Conservation (phyloP, 352 stramenopile genomes). For the Pythium grandisporangium region DNA sequence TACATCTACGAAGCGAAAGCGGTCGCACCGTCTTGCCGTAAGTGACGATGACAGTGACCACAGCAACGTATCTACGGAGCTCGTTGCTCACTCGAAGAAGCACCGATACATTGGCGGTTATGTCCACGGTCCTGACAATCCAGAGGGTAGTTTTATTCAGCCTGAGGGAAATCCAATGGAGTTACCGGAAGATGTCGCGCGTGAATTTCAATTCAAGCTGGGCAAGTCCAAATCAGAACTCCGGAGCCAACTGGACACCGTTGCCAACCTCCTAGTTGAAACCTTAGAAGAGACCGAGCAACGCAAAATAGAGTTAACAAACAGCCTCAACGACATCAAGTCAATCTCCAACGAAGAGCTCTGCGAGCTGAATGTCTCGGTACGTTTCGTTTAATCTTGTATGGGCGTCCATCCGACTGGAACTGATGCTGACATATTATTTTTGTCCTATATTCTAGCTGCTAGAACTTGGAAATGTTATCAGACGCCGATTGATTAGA, state of each 20-base stretch:
- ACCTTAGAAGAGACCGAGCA: conserved; percentile 35
- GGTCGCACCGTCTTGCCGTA: conserved; percentile 22
- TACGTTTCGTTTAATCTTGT: conserved; percentile 2
- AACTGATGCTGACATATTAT: too few species aligned
- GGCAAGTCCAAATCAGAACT: conserved; percentile 30
- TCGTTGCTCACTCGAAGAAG: too few species aligned
- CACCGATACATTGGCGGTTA: conserved; percentile 69
- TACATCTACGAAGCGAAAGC: conserved; percentile 9
- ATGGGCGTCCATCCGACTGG: background rate
- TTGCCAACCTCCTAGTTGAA: conserved; percentile 21
- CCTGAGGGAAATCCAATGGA: conserved; percentile 68
- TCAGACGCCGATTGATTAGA: conserved; percentile 42
- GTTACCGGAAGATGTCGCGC: conserved; percentile 65
- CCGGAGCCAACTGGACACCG: conserved; percentile 16
- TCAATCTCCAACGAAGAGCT: conserved; percentile 17
- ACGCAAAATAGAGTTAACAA: conserved; percentile 12
- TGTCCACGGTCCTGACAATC: conserved; percentile 34
- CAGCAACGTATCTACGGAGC: too few species aligned
- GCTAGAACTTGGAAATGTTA: conserved; percentile 20
- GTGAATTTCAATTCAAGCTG: conserved; percentile 44
- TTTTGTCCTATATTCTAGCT: too few species aligned
- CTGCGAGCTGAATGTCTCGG: conserved; percentile 17
- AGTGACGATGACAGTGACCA: conserved; percentile 21
- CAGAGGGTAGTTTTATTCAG: conserved; percentile 72
- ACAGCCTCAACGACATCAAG: conserved; percentile 12